Conservation (phyloP, 352 stramenopile species). For the Globisporangium irregulare region DNA sequence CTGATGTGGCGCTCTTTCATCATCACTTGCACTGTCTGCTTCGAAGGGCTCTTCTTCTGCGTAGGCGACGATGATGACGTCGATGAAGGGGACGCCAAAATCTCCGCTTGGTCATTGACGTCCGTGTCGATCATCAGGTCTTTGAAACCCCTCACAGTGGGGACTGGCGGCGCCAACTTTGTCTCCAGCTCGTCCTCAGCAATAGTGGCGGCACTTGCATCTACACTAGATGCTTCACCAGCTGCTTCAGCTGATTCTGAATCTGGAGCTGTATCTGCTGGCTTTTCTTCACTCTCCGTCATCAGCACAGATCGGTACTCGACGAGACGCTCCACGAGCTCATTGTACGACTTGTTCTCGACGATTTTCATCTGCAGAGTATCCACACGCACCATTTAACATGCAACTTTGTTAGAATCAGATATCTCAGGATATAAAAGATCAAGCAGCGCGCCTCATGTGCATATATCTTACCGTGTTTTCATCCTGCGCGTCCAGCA, state of each 20-base stretch:
- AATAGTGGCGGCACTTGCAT: conserved; percentile 1
- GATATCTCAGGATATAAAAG: background rate
- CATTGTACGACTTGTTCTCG: conserved; percentile 96
- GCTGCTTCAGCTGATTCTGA: conserved; percentile 6
- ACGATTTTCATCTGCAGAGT: conserved; percentile 59
- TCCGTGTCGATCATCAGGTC: conserved; percentile 47
- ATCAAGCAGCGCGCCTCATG: background rate
- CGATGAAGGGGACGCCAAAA: conserved; percentile 14
- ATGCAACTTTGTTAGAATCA: background rate
- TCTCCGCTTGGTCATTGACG: background rate
- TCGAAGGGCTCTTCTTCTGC: conserved; percentile 58
- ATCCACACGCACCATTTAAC: conserved; percentile 5
- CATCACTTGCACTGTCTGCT: conserved; percentile 66
- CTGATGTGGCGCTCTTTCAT: conserved; percentile 79
- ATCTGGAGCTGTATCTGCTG: conserved; percentile 8
- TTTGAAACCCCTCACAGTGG: conserved; percentile 22
- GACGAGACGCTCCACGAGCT: conserved; percentile 94
- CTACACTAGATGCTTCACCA: background rate
- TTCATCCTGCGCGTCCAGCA: conserved; percentile 92
- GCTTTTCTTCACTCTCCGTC: conserved; percentile 40
- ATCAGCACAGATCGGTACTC: conserved; percentile 76
- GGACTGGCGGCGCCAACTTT: conserved; percentile 9
- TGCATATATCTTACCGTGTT: conserved; percentile 41
- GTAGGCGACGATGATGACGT: conserved; percentile 24
- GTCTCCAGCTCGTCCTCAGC: conserved; percentile 8